Evolutionary conservation across 768 basidiomycete genomes (phyloP), one percentile per base, ranked within the genome.

Genomic region (Suillus clintonianus): DNA sequence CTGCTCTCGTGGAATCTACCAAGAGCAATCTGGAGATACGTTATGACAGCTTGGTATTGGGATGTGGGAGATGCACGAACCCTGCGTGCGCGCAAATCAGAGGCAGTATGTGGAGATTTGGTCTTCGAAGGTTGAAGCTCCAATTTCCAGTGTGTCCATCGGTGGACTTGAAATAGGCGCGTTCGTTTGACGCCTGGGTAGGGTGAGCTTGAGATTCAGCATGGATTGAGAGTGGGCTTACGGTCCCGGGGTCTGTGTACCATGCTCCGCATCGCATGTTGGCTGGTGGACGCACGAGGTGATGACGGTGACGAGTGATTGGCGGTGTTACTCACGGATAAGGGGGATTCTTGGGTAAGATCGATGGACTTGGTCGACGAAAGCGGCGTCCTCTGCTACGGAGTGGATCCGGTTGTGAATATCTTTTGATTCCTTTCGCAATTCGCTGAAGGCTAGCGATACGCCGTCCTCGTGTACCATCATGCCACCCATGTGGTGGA

Each of bases 211-310:
- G 27, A 62, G 67, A 71, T 62, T 53, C 59, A 24, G 43, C 42
- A 15, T 11, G 27, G 6, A n/a, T 37, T 24, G 24, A 27, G 22
- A 34, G 32, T 5, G 5, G n/a, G 6, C 82, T 70, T 71, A 88
- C 88, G 62, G 88, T 83, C 8, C 69, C 63, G 22, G 94, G 92
- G 68, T 94, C 83, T 7, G 89, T 86, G 74, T 97, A 98, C 96
- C 96, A 99, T 8, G 90, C 90, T 4, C 97, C 97, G 70, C 95
- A 97, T 27, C 97, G 86, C 70, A 95, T 83, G 73, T 99, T 99
- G 4, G 97, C 94, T 92, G 71, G 24, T 60, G 14, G 27, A n/a
- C 10, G 17, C 6, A n/a, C 62, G 32, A 61, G 57, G 37, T 37
- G 10, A 50, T 13, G 17, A n/a, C 17, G 51, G 42, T n/a, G 37